phyloP scores from a whole-genome alignment of 2,329 filamentous ascomycete genomes.

The Nemania abortiva region DNA sequence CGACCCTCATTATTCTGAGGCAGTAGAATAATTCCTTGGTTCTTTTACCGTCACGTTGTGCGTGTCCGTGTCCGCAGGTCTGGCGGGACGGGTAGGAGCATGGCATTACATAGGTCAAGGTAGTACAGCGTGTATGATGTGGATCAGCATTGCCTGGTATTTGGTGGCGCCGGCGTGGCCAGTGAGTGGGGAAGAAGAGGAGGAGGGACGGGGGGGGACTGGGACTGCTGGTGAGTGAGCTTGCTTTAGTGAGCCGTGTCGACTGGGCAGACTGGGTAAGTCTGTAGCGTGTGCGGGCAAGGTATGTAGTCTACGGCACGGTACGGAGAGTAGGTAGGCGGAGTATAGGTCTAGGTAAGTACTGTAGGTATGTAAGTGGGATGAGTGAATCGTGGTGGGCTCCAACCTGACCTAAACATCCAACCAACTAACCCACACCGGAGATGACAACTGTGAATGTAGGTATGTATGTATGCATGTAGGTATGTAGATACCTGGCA shows the following conservation, averaged over 20 bases:
- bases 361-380: background rate
- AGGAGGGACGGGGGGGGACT: background rate
- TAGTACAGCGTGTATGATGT: slow-evolving; percentile 16
- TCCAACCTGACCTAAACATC: background rate
- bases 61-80: slow-evolving; percentile 18
- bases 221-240: background rate
- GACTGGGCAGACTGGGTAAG: slow-evolving; percentile 5
- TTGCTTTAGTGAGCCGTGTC: slow-evolving; percentile 22
- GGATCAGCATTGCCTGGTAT: slow-evolving; percentile 33
- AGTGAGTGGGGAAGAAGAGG: slow-evolving; percentile 26
- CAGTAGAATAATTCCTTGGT: slow-evolving; percentile 22
- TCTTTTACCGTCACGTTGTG: slow-evolving; percentile 21
- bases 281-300: too few relatives aligned
- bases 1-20: slow-evolving; percentile 20
- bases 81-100: slow-evolving; percentile 37
- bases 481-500: slow-evolving; percentile 5
- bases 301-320: too few relatives aligned
- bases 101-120: slow-evolving; percentile 21
- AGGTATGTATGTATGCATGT: background rate
- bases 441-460: slow-evolving; percentile 3
- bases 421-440: background rate
- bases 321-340: too few relatives aligned
- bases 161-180: slow-evolving; percentile 31
- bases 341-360: too few relatives aligned
- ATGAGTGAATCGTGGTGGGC: too few relatives aligned